Conservation (phyloP, 768 basidiomycete species). For the Tubosaeta sp. region DNA sequence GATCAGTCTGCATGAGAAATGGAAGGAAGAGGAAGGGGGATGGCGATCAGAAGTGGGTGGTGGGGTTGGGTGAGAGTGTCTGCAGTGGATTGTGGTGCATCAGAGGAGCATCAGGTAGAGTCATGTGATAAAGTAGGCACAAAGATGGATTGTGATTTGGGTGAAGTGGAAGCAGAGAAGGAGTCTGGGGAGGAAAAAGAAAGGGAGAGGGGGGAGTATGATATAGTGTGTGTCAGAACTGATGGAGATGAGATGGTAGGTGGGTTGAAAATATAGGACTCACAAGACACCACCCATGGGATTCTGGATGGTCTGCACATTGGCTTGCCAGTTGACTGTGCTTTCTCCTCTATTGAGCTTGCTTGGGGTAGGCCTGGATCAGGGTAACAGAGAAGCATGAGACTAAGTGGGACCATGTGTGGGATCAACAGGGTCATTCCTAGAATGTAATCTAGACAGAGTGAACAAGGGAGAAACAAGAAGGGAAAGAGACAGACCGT, state of each 20-base stretch:
- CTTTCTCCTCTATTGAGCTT: slow-evolving; percentile 43
- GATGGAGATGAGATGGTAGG: background rate
- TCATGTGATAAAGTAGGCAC: slow-evolving; percentile 2
- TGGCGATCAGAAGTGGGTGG: slow-evolving; percentile 32
- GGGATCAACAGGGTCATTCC: too few relatives aligned
- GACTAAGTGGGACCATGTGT: too few relatives aligned
- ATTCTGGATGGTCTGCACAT: slow-evolving; percentile 87
- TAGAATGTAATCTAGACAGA: too few relatives aligned
- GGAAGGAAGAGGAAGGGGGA: slow-evolving; percentile 47
- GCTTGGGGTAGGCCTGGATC: slow-evolving; percentile 27
- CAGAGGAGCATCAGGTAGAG: background rate
- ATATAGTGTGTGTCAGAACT: slow-evolving; percentile 63
- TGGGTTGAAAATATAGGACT: slow-evolving; percentile 18
- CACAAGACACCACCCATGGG: slow-evolving; percentile 84
- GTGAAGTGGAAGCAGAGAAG: slow-evolving; percentile 47
- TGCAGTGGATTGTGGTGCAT: background rate
- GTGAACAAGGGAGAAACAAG: too few relatives aligned
- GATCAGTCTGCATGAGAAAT: slow-evolving; percentile 33
- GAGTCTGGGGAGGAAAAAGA: slow-evolving; percentile 42
- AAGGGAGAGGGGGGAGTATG: slow-evolving; percentile 42
- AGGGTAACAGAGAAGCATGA: slow-evolving; percentile 67
- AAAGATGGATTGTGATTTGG: slow-evolving; percentile 39
- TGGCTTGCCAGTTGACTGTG: slow-evolving; percentile 73
- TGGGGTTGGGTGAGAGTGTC: slow-evolving; percentile 7
- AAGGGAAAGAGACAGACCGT: too few relatives aligned